phyloP scores from a whole-genome alignment of 495 filamentous ascomycete species.

The Penicillium turbatum region DNA sequence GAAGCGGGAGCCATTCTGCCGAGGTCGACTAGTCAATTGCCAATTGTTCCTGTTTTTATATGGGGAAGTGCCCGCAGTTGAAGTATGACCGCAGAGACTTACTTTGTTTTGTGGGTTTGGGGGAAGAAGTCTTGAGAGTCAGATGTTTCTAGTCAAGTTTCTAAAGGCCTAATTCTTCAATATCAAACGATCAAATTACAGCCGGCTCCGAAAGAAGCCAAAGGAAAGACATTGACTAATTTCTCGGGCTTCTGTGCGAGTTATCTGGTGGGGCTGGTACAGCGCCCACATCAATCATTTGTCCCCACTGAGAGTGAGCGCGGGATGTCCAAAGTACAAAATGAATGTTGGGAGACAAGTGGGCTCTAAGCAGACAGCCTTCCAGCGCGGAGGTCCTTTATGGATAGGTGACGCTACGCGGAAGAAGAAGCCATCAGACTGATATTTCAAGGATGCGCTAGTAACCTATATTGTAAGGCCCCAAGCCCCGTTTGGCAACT shows the following conservation, averaged over 20 bases:
- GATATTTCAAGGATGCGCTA: slow-evolving; percentile 35
- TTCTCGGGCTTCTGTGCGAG: slow-evolving; percentile 13
- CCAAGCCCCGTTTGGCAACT: too few relatives aligned
- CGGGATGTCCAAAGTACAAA: background rate
- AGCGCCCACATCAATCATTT: background rate
- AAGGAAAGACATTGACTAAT: background rate
- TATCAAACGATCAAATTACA: background rate
- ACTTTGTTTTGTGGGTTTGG: background rate
- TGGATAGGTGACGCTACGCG: background rate
- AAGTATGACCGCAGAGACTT: background rate
- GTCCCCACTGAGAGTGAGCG: slow-evolving; percentile 1
- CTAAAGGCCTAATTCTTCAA: background rate
- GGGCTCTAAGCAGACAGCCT: too few relatives aligned
- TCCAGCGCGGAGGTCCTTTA: too few relatives aligned
- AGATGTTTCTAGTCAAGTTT: background rate
- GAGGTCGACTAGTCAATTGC: background rate
- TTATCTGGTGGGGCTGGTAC: slow-evolving; percentile 10
- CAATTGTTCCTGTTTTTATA: background rate
- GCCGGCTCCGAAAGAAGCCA: background rate
- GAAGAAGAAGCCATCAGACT: slow-evolving; percentile 3
- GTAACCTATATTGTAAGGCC: background rate
- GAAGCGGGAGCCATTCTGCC: slow-evolving; percentile 7
- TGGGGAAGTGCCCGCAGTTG: background rate
- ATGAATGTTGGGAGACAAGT: background rate
- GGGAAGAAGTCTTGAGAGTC: background rate